Base-by-base conservation (phyloP, 495 filamentous ascomycete species). In the Aspergillus egyptiacus region DNA sequence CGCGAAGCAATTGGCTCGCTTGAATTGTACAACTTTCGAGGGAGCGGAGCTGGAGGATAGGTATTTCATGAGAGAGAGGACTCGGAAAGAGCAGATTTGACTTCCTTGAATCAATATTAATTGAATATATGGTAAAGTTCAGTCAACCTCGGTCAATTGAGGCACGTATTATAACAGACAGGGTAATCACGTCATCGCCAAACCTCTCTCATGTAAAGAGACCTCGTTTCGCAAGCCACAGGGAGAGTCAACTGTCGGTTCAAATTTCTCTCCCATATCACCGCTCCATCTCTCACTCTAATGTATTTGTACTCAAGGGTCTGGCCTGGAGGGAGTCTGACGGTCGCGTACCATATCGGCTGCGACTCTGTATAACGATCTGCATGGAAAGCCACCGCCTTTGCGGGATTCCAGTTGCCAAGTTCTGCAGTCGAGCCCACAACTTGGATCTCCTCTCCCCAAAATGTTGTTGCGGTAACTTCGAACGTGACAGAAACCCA, bases 241-340 rank as follows among this genome's bases (percentile, higher is more conserved):
- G 79, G 69, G 11, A 86, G 77, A 0, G 74, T 78, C 52, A 74
- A 82, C 5, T 59, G 64, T 34, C 74, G 74, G 56, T 90, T 86
- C 0, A 80, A 75, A 58, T 83, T 80, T 24, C 72, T 68, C 63
- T 87, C 83, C 84, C 83, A 87, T 15, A 53, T 64, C 1, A 85
- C 68, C 2, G 61, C 59, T 3, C 81, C 77, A 58, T 80, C 72
- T 2, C 64, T 59, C 27, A 82, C 67, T 6, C 75, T 74, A 48
- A 88, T 78, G 55, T 78, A 90, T 67, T 88, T 89, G 58, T 87
- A 88, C 61, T 82, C 51, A 23, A 89, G 70, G 6, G 51, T 57
- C 34, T 67, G 64, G 1, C 83, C 81, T 0, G 74, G 73, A 0
- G 73, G 60, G 2, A 87, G 53, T 2, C 57, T 62, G 4, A 84